Base-by-base conservation (phyloP, 495 filamentous ascomycete genomes). In the Daldinia vernicosa region DNA sequence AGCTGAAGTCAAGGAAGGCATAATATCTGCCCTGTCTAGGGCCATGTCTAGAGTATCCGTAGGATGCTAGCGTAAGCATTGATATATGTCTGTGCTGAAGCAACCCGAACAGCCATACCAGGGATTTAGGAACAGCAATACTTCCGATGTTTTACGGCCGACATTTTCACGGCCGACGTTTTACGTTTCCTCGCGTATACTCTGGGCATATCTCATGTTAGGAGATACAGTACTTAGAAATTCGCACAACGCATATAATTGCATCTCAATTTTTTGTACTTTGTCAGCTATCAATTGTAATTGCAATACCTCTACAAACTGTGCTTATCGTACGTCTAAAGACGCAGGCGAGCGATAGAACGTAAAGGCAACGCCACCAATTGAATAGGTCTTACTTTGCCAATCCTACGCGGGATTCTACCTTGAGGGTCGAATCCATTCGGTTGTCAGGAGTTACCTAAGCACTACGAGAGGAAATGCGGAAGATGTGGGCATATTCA, bases 401-500 rank as follows among this genome's bases (percentile, higher is more conserved):
- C 12, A 30, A 53, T 53, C 50, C 50, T 53, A 17, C 24, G 26
- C 17, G 50, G 50, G 12, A 53, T 53, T 40, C 14, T 12, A 64
- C 55, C 70, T 64, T 61, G 60, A 60, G 9, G 55, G 60, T 12
- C 28, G 26, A 39, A 51, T 63, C 27, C 62, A 30, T 58, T 51
- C 33, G 33, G 51, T 53, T 53, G 62, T 63, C 30, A 58, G 68
- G 68, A 71, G 68, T 66, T 62, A 66, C 57, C 57, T 71, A 66
- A 66, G 56, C 63, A 59, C 62, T 66, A 57, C 3, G 61, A 52
- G 33, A 9, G 5, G 1, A 47, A 22, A 47, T 47, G 43, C 17
- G 43, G 17, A 19, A 47, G 43, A 47, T 24, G 22, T 50, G 61
- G 67, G 15, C 28, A 26, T 61, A 61, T 60, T 60, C 2, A 30